Conservation (phyloP, 345 rosid species). For the Aegle marmelos region DNA sequence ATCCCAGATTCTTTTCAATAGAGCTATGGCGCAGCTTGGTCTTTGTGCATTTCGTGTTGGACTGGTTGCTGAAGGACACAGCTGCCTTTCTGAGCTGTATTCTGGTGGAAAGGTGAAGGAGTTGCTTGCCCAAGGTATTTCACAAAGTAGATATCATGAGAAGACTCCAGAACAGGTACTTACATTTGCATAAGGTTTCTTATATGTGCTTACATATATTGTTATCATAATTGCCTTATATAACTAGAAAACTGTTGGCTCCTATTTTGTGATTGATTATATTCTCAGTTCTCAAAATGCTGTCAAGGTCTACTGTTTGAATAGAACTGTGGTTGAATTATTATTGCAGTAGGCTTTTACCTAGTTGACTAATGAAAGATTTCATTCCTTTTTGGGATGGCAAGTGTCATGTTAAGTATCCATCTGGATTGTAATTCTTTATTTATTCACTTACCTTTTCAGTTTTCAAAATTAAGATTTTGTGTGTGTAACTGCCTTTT, state of each 20-base stretch:
- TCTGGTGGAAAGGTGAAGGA: slow-evolving; percentile 93
- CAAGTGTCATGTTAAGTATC: neutral
- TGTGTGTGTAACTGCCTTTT: neutral
- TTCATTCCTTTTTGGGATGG: neutral
- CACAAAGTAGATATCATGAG: slow-evolving; percentile 89
- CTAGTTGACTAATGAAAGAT: neutral
- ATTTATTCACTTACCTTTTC: neutral
- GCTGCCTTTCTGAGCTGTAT: slow-evolving; percentile 88
- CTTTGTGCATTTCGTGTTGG: slow-evolving; percentile 89
- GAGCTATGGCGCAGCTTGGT: slow-evolving; percentile 98
- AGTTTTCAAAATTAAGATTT: neutral
- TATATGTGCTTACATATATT: neutral
- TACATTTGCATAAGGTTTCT: neutral
- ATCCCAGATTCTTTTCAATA: slow-evolving; percentile 88
- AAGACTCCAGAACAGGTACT: slow-evolving; percentile 95
- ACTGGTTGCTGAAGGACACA: slow-evolving; percentile 68
- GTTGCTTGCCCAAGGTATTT: slow-evolving; percentile 96
- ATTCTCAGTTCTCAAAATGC: neutral
- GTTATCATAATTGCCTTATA: neutral
- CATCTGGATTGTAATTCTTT: neutral
- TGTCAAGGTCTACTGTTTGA: neutral
- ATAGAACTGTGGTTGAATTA: neutral
- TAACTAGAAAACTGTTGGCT: neutral
- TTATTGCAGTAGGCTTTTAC: neutral
- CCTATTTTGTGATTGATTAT: neutral